phyloP scores from a whole-genome alignment of 2,329 filamentous ascomycete genomes.

The Zelopaecilomyces penicillatus region DNA sequence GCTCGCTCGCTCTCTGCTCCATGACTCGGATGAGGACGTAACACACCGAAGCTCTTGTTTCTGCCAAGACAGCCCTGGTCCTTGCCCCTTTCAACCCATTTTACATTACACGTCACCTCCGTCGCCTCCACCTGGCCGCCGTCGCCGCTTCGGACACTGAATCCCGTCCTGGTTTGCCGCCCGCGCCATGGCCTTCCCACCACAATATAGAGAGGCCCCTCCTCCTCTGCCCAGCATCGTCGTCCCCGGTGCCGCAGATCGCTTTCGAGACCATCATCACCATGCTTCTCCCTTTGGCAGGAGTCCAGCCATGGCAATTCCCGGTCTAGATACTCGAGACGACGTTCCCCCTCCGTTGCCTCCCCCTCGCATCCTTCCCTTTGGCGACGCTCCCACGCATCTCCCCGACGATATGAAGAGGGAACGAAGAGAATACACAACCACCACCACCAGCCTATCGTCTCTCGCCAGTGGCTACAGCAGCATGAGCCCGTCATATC shows the following conservation, averaged over 20 bases:
- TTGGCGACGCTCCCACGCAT: slow-evolving; percentile 23
- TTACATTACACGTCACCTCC: background rate
- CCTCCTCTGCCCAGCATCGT: slow-evolving; percentile 29
- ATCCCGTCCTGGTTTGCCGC: background rate
- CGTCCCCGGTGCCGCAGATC: slow-evolving; percentile 20
- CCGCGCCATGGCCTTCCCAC: slow-evolving; percentile 27
- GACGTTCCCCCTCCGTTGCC: slow-evolving; percentile 37
- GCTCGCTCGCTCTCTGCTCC: background rate
- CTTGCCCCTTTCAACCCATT: background rate
- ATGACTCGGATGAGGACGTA: slow-evolving; percentile 9
- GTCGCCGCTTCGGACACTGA: background rate
- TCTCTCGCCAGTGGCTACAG: slow-evolving; percentile 31
- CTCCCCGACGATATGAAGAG: slow-evolving; percentile 20
- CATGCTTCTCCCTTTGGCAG: slow-evolving; percentile 25
- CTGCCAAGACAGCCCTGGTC: slow-evolving; percentile 3
- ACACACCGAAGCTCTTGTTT: background rate
- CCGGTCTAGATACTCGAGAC: slow-evolving; percentile 24
- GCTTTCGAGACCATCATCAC: slow-evolving; percentile 17
- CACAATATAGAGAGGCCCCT: slow-evolving; percentile 26
- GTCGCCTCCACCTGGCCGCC: background rate
- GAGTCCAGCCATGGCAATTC: slow-evolving; percentile 35
- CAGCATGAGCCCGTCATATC: slow-evolving; percentile 28
- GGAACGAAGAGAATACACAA: slow-evolving; percentile 20
- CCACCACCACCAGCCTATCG: slow-evolving; percentile 11
- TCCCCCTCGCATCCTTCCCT: slow-evolving; percentile 33